phyloP scores from a whole-genome alignment of 2,329 filamentous ascomycete species.

The Sporothrix luriei region DNA sequence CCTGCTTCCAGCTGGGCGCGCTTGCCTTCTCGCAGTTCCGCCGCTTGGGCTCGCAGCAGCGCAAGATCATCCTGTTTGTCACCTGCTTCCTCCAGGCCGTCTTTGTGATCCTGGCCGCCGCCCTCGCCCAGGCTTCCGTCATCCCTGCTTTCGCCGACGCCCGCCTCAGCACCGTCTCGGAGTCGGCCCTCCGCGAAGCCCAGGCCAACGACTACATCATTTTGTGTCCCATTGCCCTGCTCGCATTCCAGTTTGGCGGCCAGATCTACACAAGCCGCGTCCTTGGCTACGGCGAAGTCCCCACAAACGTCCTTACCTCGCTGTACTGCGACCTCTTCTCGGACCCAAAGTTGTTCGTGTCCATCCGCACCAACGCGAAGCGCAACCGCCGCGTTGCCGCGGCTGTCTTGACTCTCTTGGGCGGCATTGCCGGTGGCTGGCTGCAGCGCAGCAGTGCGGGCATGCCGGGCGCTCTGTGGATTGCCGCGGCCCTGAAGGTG shows the following conservation, averaged over 20 bases:
- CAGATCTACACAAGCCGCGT: conserved; percentile 57
- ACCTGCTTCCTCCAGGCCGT: conserved; percentile 59
- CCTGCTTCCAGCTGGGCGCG: conserved; percentile 71
- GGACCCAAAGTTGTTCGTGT: conserved; percentile 53
- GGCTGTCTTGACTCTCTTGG: conserved; percentile 53
- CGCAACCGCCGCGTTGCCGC: conserved; percentile 55
- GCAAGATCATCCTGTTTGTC: conserved; percentile 63
- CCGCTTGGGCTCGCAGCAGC: conserved; percentile 52
- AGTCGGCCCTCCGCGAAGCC: conserved; percentile 47
- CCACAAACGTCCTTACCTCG: conserved; percentile 59
- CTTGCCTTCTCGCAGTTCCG: conserved; percentile 72
- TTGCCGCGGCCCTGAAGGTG: conserved; percentile 60
- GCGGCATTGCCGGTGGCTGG: conserved; percentile 55
- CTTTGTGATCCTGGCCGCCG: conserved; percentile 56
- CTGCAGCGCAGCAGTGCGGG: conserved; percentile 56
- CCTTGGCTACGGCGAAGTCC: conserved; percentile 57
- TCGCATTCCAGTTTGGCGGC: conserved; percentile 59
- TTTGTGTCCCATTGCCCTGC: conserved; percentile 46
- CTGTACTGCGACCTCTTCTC: conserved; percentile 58
- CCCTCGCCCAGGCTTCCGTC: conserved; percentile 52
- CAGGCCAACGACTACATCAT: conserved; percentile 46
- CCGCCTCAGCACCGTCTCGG: conserved; percentile 36
- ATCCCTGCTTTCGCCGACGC: conserved; percentile 48
- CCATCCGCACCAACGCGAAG: conserved; percentile 51
- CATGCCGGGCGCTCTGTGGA: conserved; percentile 51